A percentile compares a stretch with the other conserved stretches of the same genome.
Conservation (phyloP, 1,284 basidiomycete species). For the Ustilago trichophora region DNA sequence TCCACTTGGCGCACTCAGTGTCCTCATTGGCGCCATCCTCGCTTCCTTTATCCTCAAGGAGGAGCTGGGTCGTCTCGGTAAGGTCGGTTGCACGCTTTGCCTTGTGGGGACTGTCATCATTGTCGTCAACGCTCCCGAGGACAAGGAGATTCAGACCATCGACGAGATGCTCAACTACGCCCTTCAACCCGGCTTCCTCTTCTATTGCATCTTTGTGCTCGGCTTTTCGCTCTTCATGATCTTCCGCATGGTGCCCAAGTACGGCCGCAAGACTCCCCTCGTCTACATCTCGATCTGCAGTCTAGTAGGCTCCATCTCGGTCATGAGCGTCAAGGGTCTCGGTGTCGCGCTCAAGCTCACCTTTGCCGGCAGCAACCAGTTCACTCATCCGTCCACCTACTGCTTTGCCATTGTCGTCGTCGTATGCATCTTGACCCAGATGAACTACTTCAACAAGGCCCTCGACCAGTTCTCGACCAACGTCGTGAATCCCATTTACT, state of each 20-base stretch:
- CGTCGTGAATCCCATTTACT: slow-evolving; percentile 98
- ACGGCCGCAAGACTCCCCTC: slow-evolving; percentile 86
- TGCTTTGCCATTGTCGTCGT: slow-evolving; percentile 86
- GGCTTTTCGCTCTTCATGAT: slow-evolving; percentile 83
- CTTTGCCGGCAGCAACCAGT: slow-evolving; percentile 91
- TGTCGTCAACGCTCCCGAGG: slow-evolving; percentile 93
- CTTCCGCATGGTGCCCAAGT: slow-evolving; percentile 82
- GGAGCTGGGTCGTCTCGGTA: slow-evolving; percentile 89
- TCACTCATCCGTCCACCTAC: slow-evolving; percentile 92
- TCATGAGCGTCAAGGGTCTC: slow-evolving; percentile 96
- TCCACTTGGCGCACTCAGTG: slow-evolving; percentile 91
- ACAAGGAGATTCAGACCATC: slow-evolving; percentile 91
- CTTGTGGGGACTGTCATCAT: slow-evolving; percentile 91
- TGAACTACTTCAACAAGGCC: slow-evolving; percentile 99
- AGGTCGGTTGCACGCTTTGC: slow-evolving; percentile 90
- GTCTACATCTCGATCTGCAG: slow-evolving; percentile 96
- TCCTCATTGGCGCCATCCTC: slow-evolving; percentile 81
- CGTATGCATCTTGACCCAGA: slow-evolving; percentile 89
- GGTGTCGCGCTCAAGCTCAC: slow-evolving; percentile 96
- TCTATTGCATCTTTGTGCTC: slow-evolving; percentile 86
- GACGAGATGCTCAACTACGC: slow-evolving; percentile 93
- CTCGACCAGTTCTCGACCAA: slow-evolving; percentile 97
- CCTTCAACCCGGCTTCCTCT: slow-evolving; percentile 78
- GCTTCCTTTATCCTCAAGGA: slow-evolving; percentile 93
- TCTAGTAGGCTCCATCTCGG: slow-evolving; percentile 80